Percentiles rank a stretch among this genome's conserved stretches.
These are phyloP conservation scores for Trebouxia sp. DNA, from an alignment of 139 green algal species.

Conservation along the genomic window DNA sequence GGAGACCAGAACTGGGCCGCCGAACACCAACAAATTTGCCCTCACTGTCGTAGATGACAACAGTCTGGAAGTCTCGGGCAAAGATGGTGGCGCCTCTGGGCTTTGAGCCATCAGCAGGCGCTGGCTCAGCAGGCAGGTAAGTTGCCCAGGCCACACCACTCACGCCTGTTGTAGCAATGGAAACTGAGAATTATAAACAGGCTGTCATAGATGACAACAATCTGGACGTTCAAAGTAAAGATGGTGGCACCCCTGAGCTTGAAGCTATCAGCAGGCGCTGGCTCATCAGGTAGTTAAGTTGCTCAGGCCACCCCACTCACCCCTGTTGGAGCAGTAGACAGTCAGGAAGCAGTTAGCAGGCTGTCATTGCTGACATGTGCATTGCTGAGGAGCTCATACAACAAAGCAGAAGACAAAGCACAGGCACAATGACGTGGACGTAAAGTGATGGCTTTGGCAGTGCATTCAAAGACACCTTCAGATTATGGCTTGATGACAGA, in stretches of 20 bases:
- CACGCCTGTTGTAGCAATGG: conserved; percentile 22
- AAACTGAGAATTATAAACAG: background rate
- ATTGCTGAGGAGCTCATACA: no score
- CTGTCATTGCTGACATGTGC: conserved; percentile 87
- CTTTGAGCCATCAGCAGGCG: background rate
- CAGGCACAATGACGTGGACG: no score
- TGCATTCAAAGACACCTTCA: no score
- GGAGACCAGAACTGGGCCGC: conserved; percentile 78
- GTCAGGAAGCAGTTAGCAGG: background rate
- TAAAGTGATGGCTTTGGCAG: no score
- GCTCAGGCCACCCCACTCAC: conserved; percentile 70
- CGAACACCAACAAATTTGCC: conserved; percentile 95
- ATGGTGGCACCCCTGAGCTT: conserved; percentile 58
- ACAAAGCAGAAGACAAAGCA: no score
- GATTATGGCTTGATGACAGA: no score
- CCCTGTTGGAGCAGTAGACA: conserved; percentile 15
- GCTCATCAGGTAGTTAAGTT: conserved; percentile 76
- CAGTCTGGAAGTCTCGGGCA: conserved; percentile 86
- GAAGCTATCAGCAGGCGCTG: background rate
- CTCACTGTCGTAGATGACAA: conserved; percentile 86
- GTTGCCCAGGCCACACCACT: conserved; percentile 75
- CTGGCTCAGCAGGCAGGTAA: conserved; percentile 71
- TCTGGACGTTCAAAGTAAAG: conserved; percentile 88
- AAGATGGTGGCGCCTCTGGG: conserved; percentile 68
- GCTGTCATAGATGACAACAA: conserved; percentile 88